phyloP scores from a whole-genome alignment of 305 asterid species.

The Solanum hybrid region DNA sequence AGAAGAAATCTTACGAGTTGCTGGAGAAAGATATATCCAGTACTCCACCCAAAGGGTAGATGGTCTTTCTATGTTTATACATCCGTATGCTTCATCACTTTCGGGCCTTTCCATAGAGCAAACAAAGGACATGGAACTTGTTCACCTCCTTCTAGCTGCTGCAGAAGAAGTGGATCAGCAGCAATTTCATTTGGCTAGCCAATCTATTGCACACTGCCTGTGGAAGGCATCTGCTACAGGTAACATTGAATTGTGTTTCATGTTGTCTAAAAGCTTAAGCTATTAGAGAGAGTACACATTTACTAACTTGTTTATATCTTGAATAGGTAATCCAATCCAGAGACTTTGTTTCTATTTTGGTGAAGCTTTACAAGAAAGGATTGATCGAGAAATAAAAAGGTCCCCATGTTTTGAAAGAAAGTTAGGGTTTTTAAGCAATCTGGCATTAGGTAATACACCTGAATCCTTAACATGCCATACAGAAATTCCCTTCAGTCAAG shows the following conservation, averaged over 20 bases:
- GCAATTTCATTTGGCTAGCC: conserved; percentile 30
- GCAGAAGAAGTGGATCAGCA: conserved; percentile 28
- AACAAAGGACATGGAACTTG: conserved; percentile 42
- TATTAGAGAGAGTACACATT: not conserved
- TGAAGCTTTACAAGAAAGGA: conserved; percentile 35
- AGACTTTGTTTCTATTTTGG: conserved; percentile 43
- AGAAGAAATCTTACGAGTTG: conserved; percentile 36
- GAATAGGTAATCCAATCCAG: conserved; percentile 39
- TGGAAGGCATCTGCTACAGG: conserved; percentile 35
- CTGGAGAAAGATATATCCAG: conserved; percentile 50
- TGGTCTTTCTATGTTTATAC: conserved; percentile 40
- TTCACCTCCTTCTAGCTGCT: conserved; percentile 37
- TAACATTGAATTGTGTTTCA: not conserved
- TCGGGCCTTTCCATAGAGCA: conserved; percentile 36
- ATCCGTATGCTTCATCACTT: conserved; percentile 38
- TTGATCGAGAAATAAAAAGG: conserved; percentile 23
- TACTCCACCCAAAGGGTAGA: conserved; percentile 38
- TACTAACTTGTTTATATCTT: not conserved
- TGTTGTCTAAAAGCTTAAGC: not conserved
- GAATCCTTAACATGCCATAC: not conserved
- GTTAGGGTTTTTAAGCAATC: not conserved
- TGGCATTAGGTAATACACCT: conserved; percentile 18
- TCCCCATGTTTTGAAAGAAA: not conserved
- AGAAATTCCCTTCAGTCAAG: conserved; percentile 18
- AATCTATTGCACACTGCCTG: conserved; percentile 29